Percentiles rank a stretch among this genome's conserved stretches.
These are phyloP conservation scores for Boletus pseudo-olivaceus DNA, from an alignment of 768 basidiomycete species.

Conservation along the genomic window DNA sequence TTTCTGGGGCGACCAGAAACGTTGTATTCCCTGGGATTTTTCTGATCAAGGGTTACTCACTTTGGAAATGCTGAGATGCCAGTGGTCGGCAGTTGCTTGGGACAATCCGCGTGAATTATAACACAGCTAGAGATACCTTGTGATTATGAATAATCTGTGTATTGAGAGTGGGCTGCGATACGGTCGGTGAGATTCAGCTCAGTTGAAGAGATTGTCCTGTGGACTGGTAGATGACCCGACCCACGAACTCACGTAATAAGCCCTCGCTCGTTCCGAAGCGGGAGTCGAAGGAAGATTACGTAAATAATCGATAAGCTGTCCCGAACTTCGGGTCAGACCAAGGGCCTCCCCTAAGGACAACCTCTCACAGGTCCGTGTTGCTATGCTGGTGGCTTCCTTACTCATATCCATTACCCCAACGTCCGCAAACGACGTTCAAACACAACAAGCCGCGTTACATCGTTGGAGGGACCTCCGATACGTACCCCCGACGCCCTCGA, in stretches of 20 bases:
- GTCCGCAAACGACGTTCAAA: background rate
- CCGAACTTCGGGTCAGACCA: background rate
- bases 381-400: background rate
- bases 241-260: background rate
- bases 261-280: too few relatives aligned
- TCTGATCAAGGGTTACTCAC: background rate
- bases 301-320: too few relatives aligned
- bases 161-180: background rate
- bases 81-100: background rate
- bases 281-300: too few relatives aligned
- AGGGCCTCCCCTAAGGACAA: background rate
- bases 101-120: too few relatives aligned
- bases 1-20: background rate
- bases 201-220: background rate
- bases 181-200: background rate
- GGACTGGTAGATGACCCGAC: too few relatives aligned
- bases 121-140: background rate
- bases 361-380: background rate
- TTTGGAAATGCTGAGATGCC: background rate
- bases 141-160: background rate
- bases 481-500: background rate
- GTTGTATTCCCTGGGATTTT: background rate
- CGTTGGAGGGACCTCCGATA: too few relatives aligned
- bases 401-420: background rate
- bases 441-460: too few relatives aligned